A percentile compares a stretch with the other conserved stretches of the same genome.
Conservation (phyloP, 1,284 basidiomycete genomes). For the Agaricales sp. region DNA sequence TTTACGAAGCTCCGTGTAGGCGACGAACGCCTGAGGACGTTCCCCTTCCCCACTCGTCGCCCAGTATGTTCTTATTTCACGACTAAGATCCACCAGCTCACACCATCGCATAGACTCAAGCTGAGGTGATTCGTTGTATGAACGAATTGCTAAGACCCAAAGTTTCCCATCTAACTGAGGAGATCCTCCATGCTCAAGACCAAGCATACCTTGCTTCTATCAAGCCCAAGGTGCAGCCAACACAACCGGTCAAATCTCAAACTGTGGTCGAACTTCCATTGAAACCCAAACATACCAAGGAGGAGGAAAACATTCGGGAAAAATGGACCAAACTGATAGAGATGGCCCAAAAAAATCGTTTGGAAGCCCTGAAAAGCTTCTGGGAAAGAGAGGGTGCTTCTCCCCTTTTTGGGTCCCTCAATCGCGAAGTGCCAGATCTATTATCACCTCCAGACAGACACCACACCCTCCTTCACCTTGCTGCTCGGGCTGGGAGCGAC, state of each 20-base stretch:
- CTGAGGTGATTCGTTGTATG: slow-evolving; percentile 84
- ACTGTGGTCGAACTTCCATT: slow-evolving; percentile 14
- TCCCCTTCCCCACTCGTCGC: slow-evolving; percentile 89
- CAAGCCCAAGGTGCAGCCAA: slow-evolving; percentile 50
- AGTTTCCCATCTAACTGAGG: slow-evolving; percentile 78
- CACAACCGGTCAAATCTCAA: slow-evolving; percentile 34
- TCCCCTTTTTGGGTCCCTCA: slow-evolving; percentile 45
- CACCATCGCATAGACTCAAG: slow-evolving; percentile 58
- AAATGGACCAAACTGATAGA: slow-evolving; percentile 78
- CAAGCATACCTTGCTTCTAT: slow-evolving; percentile 80
- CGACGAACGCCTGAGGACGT: slow-evolving; percentile 75
- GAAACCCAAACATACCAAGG: slow-evolving; percentile 55
- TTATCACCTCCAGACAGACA: slow-evolving; percentile 34
- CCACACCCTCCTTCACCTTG: slow-evolving; percentile 71
- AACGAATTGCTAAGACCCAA: slow-evolving; percentile 83
- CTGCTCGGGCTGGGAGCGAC: slow-evolving; percentile 68
- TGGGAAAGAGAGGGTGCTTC: slow-evolving; percentile 64
- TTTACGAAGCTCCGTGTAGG: slow-evolving; percentile 28
- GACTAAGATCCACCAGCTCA: slow-evolving; percentile 6
- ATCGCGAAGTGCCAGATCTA: slow-evolving; percentile 59
- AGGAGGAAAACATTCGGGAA: slow-evolving; percentile 68
- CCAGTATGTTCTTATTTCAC: slow-evolving; percentile 49
- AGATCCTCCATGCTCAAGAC: slow-evolving; percentile 76
- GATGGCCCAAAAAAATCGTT: slow-evolving; percentile 79
- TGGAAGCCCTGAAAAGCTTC: slow-evolving; percentile 76